phyloP scores from a whole-genome alignment of 2,329 filamentous ascomycete species.

The Aureobasidium musti region DNA sequence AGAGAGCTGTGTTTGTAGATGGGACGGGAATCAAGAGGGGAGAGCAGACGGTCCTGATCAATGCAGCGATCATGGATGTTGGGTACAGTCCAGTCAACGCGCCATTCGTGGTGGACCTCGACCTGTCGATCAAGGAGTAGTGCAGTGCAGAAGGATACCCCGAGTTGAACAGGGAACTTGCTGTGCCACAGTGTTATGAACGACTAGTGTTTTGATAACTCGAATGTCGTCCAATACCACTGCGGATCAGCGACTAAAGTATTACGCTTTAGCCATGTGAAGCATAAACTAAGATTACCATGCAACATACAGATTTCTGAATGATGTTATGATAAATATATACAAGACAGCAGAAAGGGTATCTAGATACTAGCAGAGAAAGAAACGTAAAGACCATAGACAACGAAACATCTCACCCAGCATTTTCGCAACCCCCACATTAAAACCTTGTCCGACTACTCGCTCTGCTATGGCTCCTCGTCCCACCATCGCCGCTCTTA shows the following conservation, averaged over 20 bases:
- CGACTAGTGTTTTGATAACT: too few species aligned
- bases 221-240: too few species aligned
- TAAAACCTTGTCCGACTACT: conserved; percentile 19
- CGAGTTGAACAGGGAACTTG: too few species aligned
- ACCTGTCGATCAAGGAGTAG: conserved; percentile 39
- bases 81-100: conserved; percentile 53
- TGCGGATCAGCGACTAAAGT: too few species aligned
- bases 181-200: too few species aligned
- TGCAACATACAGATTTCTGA: too few species aligned
- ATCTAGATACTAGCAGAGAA: conserved; percentile 11
- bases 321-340: background rate
- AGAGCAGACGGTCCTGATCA: conserved; percentile 59
- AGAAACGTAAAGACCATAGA: background rate
- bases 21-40: conserved; percentile 46
- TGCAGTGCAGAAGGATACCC: too few species aligned
- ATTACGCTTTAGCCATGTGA: too few species aligned
- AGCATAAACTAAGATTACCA: too few species aligned
- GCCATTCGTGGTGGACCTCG: conserved; percentile 59
- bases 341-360: conserved; percentile 14
- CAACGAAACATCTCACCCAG: background rate
- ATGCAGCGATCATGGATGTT: conserved; percentile 59
- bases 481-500: conserved; percentile 2
- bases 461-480: conserved; percentile 3
- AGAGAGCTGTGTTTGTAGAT: conserved; percentile 41
- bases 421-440: background rate